Evolutionary conservation across 495 filamentous ascomycete species (phyloP).

Genomic region (Parathielavia hyrcaniae): DNA sequence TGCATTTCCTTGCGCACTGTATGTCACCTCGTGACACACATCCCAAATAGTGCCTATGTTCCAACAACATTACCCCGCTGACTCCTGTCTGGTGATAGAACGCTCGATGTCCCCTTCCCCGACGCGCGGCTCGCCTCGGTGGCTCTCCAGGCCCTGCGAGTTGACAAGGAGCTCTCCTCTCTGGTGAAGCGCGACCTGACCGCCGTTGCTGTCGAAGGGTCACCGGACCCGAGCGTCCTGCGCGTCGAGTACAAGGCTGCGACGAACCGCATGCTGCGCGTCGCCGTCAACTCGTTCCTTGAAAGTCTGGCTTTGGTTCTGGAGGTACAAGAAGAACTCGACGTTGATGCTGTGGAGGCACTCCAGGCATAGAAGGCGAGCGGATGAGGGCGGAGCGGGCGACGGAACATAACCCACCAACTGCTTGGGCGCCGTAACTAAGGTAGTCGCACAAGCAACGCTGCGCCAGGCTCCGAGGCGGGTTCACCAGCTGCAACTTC

Average conservation of each 20-base stretch:
- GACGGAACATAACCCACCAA: background rate
- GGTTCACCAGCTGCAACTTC: no score
- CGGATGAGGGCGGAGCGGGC: background rate
- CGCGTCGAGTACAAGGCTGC: conserved; percentile 76
- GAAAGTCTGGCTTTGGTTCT: conserved; percentile 79
- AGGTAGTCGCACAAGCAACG: no score
- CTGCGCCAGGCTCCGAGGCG: no score
- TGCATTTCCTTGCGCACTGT: conserved; percentile 18
- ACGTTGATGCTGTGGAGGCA: conserved; percentile 66
- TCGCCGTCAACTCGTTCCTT: conserved; percentile 97
- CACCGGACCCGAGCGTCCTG: conserved; percentile 51
- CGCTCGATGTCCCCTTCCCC: conserved; percentile 76
- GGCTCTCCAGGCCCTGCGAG: conserved; percentile 67
- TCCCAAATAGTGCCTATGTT: background rate
- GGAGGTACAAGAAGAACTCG: conserved; percentile 80
- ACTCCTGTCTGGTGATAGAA: conserved; percentile 42
- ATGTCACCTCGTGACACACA: conserved; percentile 16
- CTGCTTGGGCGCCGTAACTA: background rate
- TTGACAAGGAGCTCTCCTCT: conserved; percentile 83
- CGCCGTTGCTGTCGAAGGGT: conserved; percentile 25
- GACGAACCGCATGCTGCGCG: conserved; percentile 92
- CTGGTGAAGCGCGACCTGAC: conserved; percentile 68
- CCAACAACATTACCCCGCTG: conserved; percentile 5
- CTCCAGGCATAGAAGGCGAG: conserved; percentile 6
- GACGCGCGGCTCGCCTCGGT: conserved; percentile 69